Evolutionary conservation across 495 filamentous ascomycete genomes (phyloP).

Genomic region (Penicillium canescens): DNA sequence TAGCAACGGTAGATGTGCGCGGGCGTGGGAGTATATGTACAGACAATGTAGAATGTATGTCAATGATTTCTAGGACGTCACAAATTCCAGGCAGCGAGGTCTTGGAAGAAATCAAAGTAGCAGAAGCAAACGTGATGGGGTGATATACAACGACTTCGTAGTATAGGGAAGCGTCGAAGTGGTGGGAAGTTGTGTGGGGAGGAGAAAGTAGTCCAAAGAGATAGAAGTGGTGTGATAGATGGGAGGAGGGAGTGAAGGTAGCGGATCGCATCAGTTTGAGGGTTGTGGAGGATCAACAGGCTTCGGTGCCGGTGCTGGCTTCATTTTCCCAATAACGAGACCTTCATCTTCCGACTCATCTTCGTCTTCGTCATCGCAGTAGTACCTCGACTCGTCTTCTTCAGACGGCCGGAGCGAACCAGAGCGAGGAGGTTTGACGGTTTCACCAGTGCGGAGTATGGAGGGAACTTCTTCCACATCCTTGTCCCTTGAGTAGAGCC

Average conservation of each 20-base stretch:
- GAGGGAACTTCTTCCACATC: constrained; percentile 40
- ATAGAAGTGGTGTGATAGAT: neutral
- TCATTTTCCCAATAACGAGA: constrained; percentile 45
- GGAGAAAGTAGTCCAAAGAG: neutral
- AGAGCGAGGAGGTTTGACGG: constrained; percentile 36
- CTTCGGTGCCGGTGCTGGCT: constrained; percentile 26
- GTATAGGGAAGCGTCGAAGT: constrained; percentile 18
- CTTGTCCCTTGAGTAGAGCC: constrained; percentile 24
- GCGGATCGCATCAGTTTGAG: neutral
- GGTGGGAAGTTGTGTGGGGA: neutral
- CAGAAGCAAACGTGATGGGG: constrained; percentile 3
- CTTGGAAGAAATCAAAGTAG: constrained; percentile 3
- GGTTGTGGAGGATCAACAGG: constrained; percentile 6
- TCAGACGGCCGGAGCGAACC: constrained; percentile 27
- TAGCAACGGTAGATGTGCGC: neutral
- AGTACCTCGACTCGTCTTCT: constrained; percentile 45
- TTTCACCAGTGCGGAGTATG: constrained; percentile 48
- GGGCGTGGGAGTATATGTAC: constrained; percentile 26
- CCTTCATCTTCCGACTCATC: constrained; percentile 54
- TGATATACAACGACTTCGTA: constrained; percentile 28
- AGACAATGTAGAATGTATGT: constrained; percentile 29
- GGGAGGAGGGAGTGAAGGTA: neutral
- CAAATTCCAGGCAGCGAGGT: constrained; percentile 13
- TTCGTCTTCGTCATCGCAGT: constrained; percentile 49
- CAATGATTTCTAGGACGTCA: constrained; percentile 24